These are phyloP conservation scores for Lactarius sanguifluus DNA, from an alignment of 768 basidiomycete genomes.

Conservation along the genomic window DNA sequence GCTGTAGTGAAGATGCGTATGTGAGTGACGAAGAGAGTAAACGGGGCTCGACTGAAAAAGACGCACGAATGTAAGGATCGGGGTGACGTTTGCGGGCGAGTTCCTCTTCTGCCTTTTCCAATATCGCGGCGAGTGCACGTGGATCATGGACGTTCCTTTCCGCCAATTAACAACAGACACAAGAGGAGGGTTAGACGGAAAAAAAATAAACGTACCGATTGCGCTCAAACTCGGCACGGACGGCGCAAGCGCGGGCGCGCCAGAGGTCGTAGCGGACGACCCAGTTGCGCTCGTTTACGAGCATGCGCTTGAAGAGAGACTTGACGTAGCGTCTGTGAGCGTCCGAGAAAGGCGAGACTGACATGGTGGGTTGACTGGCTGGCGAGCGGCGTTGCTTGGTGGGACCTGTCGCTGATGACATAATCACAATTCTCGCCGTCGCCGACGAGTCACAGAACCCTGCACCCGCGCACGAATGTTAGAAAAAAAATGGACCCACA, in stretches of 20 bases:
- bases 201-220: slow-evolving; percentile 69
- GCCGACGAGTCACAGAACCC: no score
- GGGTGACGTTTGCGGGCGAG: slow-evolving; percentile 73
- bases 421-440: neutral
- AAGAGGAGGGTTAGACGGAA: neutral
- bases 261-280: slow-evolving; percentile 81
- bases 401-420: neutral
- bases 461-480: no score
- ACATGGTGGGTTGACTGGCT: slow-evolving; percentile 40
- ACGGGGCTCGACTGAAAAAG: neutral
- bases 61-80: slow-evolving; percentile 84
- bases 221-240: slow-evolving; percentile 89
- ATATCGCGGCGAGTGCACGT: slow-evolving; percentile 69
- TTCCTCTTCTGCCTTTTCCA: slow-evolving; percentile 77
- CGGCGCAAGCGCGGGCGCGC: slow-evolving; percentile 80
- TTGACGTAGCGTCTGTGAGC: slow-evolving; percentile 85
- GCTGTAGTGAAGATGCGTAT: slow-evolving; percentile 44
- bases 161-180: neutral
- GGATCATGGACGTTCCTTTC: slow-evolving; percentile 81
- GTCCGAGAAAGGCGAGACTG: slow-evolving; percentile 61
- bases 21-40: slow-evolving; percentile 10
- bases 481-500: slow-evolving; percentile 65
- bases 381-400: neutral
- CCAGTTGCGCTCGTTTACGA: slow-evolving; percentile 91
- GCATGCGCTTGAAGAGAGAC: slow-evolving; percentile 83